phyloP scores from a whole-genome alignment of 2,329 filamentous ascomycete genomes.

The Pseudonectria buxi region DNA sequence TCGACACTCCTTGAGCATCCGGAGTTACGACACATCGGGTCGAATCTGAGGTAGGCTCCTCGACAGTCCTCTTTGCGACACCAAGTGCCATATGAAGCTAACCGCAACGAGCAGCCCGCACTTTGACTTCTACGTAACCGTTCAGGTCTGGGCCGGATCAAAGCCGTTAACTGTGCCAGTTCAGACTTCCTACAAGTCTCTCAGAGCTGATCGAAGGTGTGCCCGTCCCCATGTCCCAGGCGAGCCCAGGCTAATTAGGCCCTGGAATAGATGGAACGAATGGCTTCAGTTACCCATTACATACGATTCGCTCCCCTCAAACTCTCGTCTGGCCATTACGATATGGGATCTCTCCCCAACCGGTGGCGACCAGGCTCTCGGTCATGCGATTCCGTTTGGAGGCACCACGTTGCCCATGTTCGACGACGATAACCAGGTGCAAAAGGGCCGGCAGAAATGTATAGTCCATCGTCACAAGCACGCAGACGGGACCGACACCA shows the following conservation, averaged over 20 bases:
- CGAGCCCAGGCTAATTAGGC: slow-evolving; percentile 6
- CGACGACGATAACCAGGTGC: slow-evolving; percentile 81
- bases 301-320: slow-evolving; percentile 74
- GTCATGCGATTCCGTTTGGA: slow-evolving; percentile 83
- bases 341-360: slow-evolving; percentile 89
- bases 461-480: slow-evolving; percentile 71
- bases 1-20: slow-evolving; percentile 73
- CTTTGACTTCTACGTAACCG: slow-evolving; percentile 89
- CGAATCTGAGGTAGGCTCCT: slow-evolving; percentile 60
- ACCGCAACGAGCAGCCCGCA: slow-evolving; percentile 46
- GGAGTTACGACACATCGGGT: slow-evolving; percentile 79
- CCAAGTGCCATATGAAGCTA: slow-evolving; percentile 11
- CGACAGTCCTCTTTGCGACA: too few species aligned
- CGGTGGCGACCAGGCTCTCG: slow-evolving; percentile 60
- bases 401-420: slow-evolving; percentile 92
- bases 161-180: slow-evolving; percentile 89
- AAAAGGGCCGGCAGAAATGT: slow-evolving; percentile 91
- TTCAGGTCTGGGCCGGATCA: slow-evolving; percentile 90
- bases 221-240: slow-evolving; percentile 2
- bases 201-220: slow-evolving; percentile 64
- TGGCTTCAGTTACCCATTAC: slow-evolving; percentile 86
- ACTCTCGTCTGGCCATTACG: slow-evolving; percentile 83
- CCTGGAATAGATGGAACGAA: slow-evolving; percentile 70
- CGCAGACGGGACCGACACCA: slow-evolving; percentile 77
- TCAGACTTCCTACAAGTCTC: slow-evolving; percentile 88